phyloP scores from a whole-genome alignment of 2,329 filamentous ascomycete genomes.

The Paecilomyces dactylethromorphus region DNA sequence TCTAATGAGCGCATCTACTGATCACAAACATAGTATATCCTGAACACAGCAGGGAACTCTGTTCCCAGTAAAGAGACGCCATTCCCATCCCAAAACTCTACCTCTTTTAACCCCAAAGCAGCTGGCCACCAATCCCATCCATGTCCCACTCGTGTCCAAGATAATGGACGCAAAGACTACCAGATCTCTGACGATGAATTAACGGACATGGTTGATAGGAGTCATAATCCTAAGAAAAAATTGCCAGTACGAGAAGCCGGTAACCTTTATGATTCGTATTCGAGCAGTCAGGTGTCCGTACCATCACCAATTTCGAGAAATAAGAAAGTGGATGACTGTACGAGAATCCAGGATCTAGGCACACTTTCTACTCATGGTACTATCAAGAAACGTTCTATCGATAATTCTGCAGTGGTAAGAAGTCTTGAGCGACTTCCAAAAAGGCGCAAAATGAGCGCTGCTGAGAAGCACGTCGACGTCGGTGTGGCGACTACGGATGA shows the following conservation, averaged over 20 bases:
- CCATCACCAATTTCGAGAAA: not conserved
- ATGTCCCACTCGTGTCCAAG: not conserved
- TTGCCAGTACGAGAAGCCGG: not conserved
- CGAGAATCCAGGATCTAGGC: not conserved
- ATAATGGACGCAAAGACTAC: constrained; percentile 2
- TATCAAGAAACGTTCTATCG: not conserved
- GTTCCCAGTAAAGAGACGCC: not conserved
- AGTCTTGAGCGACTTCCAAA: constrained; percentile 15
- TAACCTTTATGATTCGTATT: not conserved
- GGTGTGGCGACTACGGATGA: constrained; percentile 16
- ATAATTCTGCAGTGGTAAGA: not conserved
- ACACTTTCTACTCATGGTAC: not conserved
- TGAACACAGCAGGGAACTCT: not conserved
- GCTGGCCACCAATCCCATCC: not conserved
- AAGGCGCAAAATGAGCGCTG: constrained; percentile 26
- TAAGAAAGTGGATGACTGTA: not conserved
- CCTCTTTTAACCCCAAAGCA: constrained; percentile 1
- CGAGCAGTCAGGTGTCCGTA: not conserved
- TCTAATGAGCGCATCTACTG: not conserved
- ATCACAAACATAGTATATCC: constrained; percentile 6
- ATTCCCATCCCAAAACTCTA: not conserved
- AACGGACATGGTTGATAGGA: not conserved
- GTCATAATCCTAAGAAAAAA: constrained; percentile 4
- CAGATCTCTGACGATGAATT: constrained; percentile 1
- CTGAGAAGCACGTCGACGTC: constrained; percentile 21